Base-by-base conservation (phyloP, 805 yeast species). In the Lipomyces yamanashiensis region DNA sequence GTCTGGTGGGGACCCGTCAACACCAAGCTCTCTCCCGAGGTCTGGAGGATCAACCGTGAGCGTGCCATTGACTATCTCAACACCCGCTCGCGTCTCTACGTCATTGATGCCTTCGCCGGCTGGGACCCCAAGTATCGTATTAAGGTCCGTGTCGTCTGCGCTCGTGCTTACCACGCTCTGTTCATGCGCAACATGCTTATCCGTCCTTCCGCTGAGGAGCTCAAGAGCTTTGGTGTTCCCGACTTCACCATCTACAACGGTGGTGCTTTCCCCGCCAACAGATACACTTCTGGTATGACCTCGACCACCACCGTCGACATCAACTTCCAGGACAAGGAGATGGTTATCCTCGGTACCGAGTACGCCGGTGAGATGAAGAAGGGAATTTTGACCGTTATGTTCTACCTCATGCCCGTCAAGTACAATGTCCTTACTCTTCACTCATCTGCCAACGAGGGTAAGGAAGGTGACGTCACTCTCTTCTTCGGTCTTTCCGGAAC, bases 1-100 rank as follows among this genome's bases (percentile, higher is more conserved):
- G 86, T 93, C 72, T 93, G 99, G 99, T 93, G 99, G 99, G 99
- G 99, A 33, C 98, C 98, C 1, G 99, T 93, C 71, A 93, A 93
- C 82, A 91, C 89, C 80, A 90, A 93, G 80, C 92, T 93, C 72
- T 88, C 90, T 65, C 96, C 91, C 79, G 87, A 87, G 76, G 92
- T 97, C 23, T 93, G 98, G 98, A 85, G 86, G 73, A 92, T 93
- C 73, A 90, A 96, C 77, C 88, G 96, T 77, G 93, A 93, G 72
- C 90, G 99, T 80, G 98, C 99, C 58, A 85, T 92, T 71, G 99
- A 93, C 79, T 93, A 92, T 82, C 84, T 93, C 77, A 89, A 96
- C 84, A 93, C 98, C 61, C 89, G 97, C 80, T 92, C 89, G 73
- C 91, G 92, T 77, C 86, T 95, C 73, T 93, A 89, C 79, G 92